Evolutionary conservation across 2,329 filamentous ascomycete species (phyloP), one percentile per base, ranked within the genome.

Genomic region (Penicillium crustosum): DNA sequence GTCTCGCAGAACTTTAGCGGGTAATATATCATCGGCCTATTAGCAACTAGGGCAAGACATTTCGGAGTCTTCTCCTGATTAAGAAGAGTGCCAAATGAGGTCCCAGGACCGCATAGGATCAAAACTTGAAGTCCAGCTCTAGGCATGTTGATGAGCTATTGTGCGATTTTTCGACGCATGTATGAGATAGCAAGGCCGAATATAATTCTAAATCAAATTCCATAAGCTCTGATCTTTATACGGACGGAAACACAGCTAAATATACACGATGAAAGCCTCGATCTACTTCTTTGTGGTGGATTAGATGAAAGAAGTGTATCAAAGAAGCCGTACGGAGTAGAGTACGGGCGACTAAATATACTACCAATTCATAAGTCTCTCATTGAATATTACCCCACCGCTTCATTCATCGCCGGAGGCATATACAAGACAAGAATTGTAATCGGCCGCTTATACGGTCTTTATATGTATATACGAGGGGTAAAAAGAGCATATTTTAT

Each of bases 221-320:
- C 17, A 29, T 10, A 49, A 25, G n/a, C 25, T 1, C 1, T 21
- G n/a, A 9, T 25, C 8, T 27, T 38, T 25, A 41, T n/a, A 39
- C n/a, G 19, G 9, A 39, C 4, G 1, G 15, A 2, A 8, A 1
- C 2, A 33, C 6, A 23, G 17, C 19, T 51, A 23, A 42, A 23
- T 23, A 42, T 42, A 42, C 13, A 51, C 3, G n/a, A 41, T 31
- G 8, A 31, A 51, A 42, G 25, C 6, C 19, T 42, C 15, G 15
- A 51, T 51, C 27, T 42, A 19, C 33, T 39, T 39, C 25, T 38
- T 43, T 39, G 48, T 50, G 21, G 31, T 49, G 35, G 21, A 31
- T 31, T 42, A 58, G 48, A 51, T 59, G 51, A 55, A 54, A 42
- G 35, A n/a, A 15, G 44, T 29, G 41, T 25, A 49, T 51, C 49